Base-by-base conservation (phyloP, 2,329 filamentous ascomycete genomes). In the Penicillium hesseltinei region DNA sequence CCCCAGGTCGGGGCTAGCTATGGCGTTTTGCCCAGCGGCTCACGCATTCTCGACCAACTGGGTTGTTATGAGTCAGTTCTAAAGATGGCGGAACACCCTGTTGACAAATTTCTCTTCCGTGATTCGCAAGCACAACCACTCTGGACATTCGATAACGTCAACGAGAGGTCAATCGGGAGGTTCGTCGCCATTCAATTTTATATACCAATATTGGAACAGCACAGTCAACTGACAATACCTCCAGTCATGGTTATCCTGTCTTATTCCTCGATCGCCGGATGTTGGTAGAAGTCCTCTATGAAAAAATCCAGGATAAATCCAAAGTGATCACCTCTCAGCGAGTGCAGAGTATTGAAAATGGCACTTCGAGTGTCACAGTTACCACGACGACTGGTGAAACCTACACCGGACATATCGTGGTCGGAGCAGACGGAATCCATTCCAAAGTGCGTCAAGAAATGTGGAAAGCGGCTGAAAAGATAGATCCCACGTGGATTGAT, bases 41-140 rank as follows among this genome's bases (percentile, higher is more conserved):
- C 71, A 3, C 71, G 78, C 0, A 76, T 83, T 9, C 63, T 83
- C 0, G 81, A 83, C 49, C 82, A 84, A 64, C 61, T 84, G 0
- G 80, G 78, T 0, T 65, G 71, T 33, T 76, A 59, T 19, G 69
- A 74, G 7, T 44, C 61, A 9, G 62, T 72, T 43, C 7, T 59
- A 7, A 29, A 53, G 27, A 56, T 15, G 38, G 55, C 55, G 1
- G 48, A 53, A 46, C 40, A 56, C 23, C 58, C 60, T 2, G 54
- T 64, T 3, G 50, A 62, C 4, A 58, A 29, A 44, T 19, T 59
- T 11, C 5, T 2, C 2, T 61, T 62, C 33, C 44, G 55, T 6
- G 49, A 62, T 54, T 54, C 54, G 1, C 19, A 35, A 19, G 60
- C 51, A 19, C n/a, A 54, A 13, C 6, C 11, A 5, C 49, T 58